Conservation (phyloP, 2,329 filamentous ascomycete species). For the Epichloe hybrida region DNA sequence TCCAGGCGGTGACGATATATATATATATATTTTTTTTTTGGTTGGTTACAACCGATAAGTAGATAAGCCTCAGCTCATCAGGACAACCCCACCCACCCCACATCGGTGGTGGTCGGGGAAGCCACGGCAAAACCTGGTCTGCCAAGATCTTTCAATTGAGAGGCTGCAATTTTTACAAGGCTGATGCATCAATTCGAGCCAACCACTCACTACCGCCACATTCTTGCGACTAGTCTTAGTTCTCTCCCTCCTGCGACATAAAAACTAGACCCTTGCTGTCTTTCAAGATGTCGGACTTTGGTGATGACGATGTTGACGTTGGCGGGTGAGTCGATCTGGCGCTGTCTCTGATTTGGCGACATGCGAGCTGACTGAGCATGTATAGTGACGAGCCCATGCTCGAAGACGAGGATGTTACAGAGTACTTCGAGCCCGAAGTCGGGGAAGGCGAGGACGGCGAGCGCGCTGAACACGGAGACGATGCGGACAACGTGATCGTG, state of each 20-base stretch:
- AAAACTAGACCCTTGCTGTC: background rate
- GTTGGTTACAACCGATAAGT: constrained; percentile 15
- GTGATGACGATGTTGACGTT: constrained; percentile 48
- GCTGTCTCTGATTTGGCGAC: background rate
- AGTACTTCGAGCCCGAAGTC: constrained; percentile 43
- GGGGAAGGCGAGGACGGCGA: constrained; percentile 38
- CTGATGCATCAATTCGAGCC: background rate
- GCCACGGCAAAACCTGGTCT: constrained; percentile 16
- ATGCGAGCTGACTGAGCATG: constrained; percentile 1
- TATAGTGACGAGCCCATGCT: constrained; percentile 56
- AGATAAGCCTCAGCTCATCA: background rate
- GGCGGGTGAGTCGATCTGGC: constrained; percentile 34
- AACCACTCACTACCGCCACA: background rate
- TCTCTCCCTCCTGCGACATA: background rate
- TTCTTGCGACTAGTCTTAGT: background rate
- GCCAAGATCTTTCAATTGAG: constrained; percentile 10
- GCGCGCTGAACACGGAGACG: constrained; percentile 37
- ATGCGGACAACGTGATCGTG: constrained; percentile 45
- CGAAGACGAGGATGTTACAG: constrained; percentile 54
- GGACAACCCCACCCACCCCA: background rate
- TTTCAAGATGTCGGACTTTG: constrained; percentile 57
- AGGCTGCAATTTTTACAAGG: constrained; percentile 19
- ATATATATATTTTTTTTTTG: constrained; percentile 9
- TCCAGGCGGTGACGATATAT: constrained; percentile 18
- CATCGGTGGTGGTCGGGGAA: constrained; percentile 12